These are phyloP conservation scores for Wickerhamiella azyma DNA, from an alignment of 805 yeast species.

Conservation along the genomic window DNA sequence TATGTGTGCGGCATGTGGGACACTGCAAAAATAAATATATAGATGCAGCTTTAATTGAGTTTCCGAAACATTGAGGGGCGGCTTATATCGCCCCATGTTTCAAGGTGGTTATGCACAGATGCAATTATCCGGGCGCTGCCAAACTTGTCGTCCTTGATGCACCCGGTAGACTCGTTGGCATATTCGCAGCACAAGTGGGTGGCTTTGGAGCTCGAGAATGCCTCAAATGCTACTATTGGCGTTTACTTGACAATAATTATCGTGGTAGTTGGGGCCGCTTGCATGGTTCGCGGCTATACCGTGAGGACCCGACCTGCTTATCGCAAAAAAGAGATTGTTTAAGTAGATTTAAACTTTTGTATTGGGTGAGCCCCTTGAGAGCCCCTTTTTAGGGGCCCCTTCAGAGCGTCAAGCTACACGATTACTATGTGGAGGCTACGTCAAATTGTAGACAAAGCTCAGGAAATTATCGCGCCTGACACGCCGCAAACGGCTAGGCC, in stretches of 20 bases:
- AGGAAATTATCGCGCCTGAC: conserved; percentile 26
- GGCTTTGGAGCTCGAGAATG: not conserved
- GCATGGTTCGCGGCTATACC: not conserved
- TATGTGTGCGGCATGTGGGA: no score
- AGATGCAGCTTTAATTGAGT: no score
- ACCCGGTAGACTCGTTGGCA: not conserved
- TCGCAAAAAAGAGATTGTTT: no score
- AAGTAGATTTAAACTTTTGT: no score
- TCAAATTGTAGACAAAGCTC: conserved; percentile 39
- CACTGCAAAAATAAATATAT: no score
- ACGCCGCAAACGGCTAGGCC: conserved; percentile 18
- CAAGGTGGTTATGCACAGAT: not conserved
- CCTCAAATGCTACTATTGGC: not conserved
- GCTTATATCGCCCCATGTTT: no score
- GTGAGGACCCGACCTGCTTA: no score
- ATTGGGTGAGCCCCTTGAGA: no score
- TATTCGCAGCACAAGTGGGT: not conserved
- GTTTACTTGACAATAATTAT: not conserved
- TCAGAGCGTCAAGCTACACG: not conserved
- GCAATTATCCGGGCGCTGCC: not conserved
- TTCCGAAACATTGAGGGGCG: no score
- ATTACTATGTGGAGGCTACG: conserved; percentile 21
- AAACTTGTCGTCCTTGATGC: not conserved
- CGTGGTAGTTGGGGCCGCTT: not conserved
- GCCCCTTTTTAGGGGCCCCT: no score